Percentiles rank a stretch among this genome's conserved stretches.
These are phyloP conservation scores for Haplosporangium sp. DNA, from an alignment of 371 early-diverging fungal species.

Conservation along the genomic window DNA sequence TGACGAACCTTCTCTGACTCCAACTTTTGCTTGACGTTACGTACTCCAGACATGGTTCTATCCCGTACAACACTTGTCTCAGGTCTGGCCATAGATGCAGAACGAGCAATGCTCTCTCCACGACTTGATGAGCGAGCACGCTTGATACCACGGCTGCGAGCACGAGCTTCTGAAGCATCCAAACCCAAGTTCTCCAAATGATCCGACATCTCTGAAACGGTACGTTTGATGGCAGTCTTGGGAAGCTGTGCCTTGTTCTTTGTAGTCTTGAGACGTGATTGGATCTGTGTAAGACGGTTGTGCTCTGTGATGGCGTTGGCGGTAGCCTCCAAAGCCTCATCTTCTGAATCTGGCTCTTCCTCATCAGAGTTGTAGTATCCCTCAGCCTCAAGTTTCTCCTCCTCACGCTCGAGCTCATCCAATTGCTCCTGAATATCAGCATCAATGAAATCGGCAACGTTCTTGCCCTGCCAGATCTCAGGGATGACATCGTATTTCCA, in stretches of 20 bases:
- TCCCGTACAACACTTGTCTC: conserved; percentile 63
- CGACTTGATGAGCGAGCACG: conserved; percentile 80
- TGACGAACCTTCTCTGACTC: conserved; percentile 83
- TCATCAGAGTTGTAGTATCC: conserved; percentile 94
- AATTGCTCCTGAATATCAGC: conserved; percentile 95
- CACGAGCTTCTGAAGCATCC: conserved; percentile 62
- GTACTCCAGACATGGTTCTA: conserved; percentile 82
- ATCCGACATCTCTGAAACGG: conserved; percentile 59
- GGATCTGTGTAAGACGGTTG: conserved; percentile 81
- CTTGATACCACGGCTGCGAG: conserved; percentile 73
- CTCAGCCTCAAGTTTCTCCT: conserved; percentile 91
- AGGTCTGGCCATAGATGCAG: conserved; percentile 47
- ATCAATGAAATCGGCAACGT: conserved; percentile 99
- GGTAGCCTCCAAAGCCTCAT: conserved; percentile 78
- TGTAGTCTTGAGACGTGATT: conserved; percentile 69
- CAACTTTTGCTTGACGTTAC: conserved; percentile 76
- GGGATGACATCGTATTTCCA: conserved; percentile 99
- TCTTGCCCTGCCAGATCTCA: conserved; percentile 99
- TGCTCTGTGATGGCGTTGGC: conserved; percentile 88
- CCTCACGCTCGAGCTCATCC: conserved; percentile 96
- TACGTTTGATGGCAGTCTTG: conserved; percentile 73
- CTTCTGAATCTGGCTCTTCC: conserved; percentile 79
- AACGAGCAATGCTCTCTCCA: conserved; percentile 68
- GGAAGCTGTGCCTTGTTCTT: conserved; percentile 60
- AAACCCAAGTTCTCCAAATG: conserved; percentile 66